phyloP scores from a whole-genome alignment of 2,329 filamentous ascomycete genomes.

The Stemphylium vesicarium region DNA sequence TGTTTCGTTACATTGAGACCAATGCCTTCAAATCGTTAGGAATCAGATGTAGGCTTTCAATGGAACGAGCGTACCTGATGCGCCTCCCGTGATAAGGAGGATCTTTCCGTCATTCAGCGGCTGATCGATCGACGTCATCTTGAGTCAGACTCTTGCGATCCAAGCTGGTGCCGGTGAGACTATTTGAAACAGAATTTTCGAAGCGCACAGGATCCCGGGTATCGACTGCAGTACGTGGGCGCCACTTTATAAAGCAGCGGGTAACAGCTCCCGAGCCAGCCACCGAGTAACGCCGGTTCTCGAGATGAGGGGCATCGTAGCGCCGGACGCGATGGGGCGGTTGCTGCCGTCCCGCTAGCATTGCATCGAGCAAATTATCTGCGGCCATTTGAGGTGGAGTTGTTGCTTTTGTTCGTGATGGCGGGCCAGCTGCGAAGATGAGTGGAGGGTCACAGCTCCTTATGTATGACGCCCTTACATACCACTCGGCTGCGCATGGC shows the following conservation, averaged over 20 bases:
- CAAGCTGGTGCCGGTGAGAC: not conserved
- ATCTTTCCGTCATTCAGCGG: slow-evolving; percentile 41
- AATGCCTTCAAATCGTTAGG: slow-evolving; percentile 34
- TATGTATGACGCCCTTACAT: too few relatives aligned
- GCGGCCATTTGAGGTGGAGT: too few relatives aligned
- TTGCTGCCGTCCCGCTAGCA: not conserved
- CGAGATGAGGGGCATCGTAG: not conserved
- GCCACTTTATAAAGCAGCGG: not conserved
- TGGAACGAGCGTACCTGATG: slow-evolving; percentile 32
- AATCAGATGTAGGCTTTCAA: not conserved
- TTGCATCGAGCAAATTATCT: too few relatives aligned
- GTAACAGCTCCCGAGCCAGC: not conserved
- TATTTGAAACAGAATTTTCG: not conserved
- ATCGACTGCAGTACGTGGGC: not conserved
- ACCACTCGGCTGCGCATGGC: too few relatives aligned
- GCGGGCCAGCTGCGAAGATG: too few relatives aligned
- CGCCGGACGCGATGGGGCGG: not conserved
- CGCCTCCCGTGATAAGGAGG: slow-evolving; percentile 45
- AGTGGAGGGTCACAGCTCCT: too few relatives aligned
- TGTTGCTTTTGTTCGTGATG: too few relatives aligned
- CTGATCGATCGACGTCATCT: slow-evolving; percentile 33
- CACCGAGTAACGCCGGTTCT: not conserved
- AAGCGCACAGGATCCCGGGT: not conserved
- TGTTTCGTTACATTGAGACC: slow-evolving; percentile 40
- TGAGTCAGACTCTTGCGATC: not conserved